phyloP scores from a whole-genome alignment of 352 stramenopile species.

The Phytophthora sojae region DNA sequence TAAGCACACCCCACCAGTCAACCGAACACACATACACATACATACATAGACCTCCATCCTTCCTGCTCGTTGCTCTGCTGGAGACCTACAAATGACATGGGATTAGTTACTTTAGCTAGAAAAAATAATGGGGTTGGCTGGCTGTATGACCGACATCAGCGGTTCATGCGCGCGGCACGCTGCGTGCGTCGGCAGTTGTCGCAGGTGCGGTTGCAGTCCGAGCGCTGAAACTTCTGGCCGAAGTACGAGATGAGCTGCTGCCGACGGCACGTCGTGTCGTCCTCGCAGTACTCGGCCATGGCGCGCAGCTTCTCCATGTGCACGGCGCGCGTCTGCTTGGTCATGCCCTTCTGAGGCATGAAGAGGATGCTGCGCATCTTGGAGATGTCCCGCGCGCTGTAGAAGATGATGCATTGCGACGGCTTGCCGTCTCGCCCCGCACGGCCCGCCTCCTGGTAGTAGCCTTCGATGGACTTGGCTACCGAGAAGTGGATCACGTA shows the following conservation, averaged over 20 bases:
- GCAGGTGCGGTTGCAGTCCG: constrained; percentile 65
- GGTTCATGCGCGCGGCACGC: constrained; percentile 34
- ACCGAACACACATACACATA: background rate
- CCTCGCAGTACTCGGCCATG: constrained; percentile 85
- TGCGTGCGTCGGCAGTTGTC: constrained; percentile 73
- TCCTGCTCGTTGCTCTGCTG: background rate
- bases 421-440: constrained; percentile 95
- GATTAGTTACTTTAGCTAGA: constrained; percentile 10
- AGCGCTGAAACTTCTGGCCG: constrained; percentile 73
- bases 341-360: constrained; percentile 85
- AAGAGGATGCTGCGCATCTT: constrained; percentile 86
- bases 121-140: background rate
- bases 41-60: background rate
- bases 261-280: constrained; percentile 76
- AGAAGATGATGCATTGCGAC: constrained; percentile 93
- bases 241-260: constrained; percentile 85
- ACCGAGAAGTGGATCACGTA: constrained; percentile 95
- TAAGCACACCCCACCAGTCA: constrained; percentile 30
- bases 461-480: constrained; percentile 96
- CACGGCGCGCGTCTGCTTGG: constrained; percentile 65
- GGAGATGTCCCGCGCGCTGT: constrained; percentile 82
- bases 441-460: constrained; percentile 98
- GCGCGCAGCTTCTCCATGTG: constrained; percentile 82
- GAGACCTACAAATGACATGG: constrained; percentile 16
- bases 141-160: background rate